phyloP scores from a whole-genome alignment of 2,329 filamentous ascomycete genomes.

The Nothopassalora personata region DNA sequence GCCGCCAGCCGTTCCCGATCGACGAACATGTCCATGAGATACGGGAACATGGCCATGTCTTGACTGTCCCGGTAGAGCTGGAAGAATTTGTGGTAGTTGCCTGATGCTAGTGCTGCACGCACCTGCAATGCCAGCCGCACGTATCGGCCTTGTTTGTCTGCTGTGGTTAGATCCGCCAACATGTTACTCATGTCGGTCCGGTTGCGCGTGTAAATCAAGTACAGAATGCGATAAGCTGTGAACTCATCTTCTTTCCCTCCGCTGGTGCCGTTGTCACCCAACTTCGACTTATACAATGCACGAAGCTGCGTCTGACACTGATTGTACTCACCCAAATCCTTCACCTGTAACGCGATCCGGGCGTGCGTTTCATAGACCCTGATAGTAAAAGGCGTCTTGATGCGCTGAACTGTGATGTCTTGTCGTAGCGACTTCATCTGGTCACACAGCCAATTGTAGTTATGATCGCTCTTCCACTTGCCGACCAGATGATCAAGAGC shows the following conservation, averaged over 20 bases:
- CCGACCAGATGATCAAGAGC: conserved; percentile 84
- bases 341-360: conserved; percentile 94
- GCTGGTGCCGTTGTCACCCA: conserved; percentile 63
- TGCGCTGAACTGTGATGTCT: conserved; percentile 94
- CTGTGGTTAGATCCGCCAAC: conserved; percentile 94
- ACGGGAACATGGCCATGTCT: conserved; percentile 72
- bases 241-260: conserved; percentile 92
- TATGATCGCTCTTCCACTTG: conserved; percentile 90
- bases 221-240: conserved; percentile 98
- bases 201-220: conserved; percentile 99
- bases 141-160: conserved; percentile 81
- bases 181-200: conserved; percentile 97
- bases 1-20: conserved; percentile 86
- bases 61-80: conserved; percentile 85
- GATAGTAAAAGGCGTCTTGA: conserved; percentile 95
- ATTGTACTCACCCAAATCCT: conserved; percentile 99
- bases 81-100: conserved; percentile 98
- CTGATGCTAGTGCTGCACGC: conserved; percentile 82
- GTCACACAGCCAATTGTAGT: conserved; percentile 97
- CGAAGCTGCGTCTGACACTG: conserved; percentile 98
- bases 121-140: conserved; percentile 90
- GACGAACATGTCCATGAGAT: conserved; percentile 99
- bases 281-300: conserved; percentile 77
- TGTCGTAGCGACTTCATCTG: conserved; percentile 98
- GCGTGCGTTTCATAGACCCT: conserved; percentile 96